Percentiles rank a stretch among this genome's conserved stretches.
phyloP scores from a whole-genome alignment of 768 basidiomycete species.

The Cystoderma amianthinum region DNA sequence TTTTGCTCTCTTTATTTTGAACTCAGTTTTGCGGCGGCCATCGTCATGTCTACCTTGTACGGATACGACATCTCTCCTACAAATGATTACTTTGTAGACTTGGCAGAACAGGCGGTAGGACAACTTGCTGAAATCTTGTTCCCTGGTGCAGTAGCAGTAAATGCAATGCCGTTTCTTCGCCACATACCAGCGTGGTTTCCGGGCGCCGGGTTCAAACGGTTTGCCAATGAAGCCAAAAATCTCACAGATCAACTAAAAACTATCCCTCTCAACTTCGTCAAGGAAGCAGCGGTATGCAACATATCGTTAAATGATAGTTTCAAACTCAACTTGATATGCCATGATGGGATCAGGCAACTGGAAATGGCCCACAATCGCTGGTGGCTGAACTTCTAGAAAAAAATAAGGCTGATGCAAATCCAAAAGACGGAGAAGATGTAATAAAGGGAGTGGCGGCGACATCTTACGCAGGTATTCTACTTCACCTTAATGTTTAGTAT shows the following conservation, averaged over 20 bases:
- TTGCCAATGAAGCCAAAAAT: constrained; percentile 8
- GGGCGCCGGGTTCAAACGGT: constrained; percentile 17
- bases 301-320: no score
- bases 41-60: constrained; percentile 26
- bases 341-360: not conserved
- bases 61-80: constrained; percentile 18
- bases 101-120: constrained; percentile 12
- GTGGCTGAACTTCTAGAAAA: not conserved
- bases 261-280: constrained; percentile 13
- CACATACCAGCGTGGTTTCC: constrained; percentile 23
- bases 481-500: not conserved
- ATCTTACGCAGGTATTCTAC: constrained; percentile 7
- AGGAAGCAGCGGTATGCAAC: constrained; percentile 12
- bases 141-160: constrained; percentile 15
- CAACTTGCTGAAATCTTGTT: constrained; percentile 10
- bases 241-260: constrained; percentile 11
- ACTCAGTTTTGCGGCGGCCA: constrained; percentile 22
- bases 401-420: constrained; percentile 2
- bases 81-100: constrained; percentile 13
- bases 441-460: constrained; percentile 7
- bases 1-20: not conserved
- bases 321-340: not conserved
- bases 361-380: not conserved
- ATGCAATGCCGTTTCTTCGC: constrained; percentile 17
- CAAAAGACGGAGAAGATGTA: constrained; percentile 5